Evolutionary conservation across 352 stramenopile species (phyloP), one percentile per base, ranked within the genome.

Genomic region (Phytophthora cryptogea): DNA sequence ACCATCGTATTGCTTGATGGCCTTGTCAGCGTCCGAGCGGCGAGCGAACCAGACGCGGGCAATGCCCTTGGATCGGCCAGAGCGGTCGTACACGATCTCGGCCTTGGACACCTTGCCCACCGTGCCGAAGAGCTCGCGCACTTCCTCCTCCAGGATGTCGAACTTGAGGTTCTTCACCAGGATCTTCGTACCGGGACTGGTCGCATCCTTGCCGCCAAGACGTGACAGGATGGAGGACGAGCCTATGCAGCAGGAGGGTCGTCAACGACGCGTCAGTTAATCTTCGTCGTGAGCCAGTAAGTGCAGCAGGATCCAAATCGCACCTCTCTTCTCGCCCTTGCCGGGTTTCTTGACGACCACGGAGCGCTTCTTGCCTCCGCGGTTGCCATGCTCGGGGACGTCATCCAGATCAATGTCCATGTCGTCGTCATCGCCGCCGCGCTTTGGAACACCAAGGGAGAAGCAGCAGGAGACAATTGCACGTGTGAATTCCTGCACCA

Each of bases 1-100:
- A 93, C 83, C 83, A 33, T 93, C 83, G 53, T 89, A 93, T 67
- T 90, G 81, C 71, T 90, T 91, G 59, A 93, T 86, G 16, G 83
- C 79, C 67, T 89, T 88, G 66, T 93, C 81, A 16, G 83, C 83
- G 48, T 89, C 79, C 8, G 70, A 74, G 40, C 76, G 76, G 46
- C 78, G 82, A 28, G 66, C 59, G 53, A 90, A 93, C 83, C 83
- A 93, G 35, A 93, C 83, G 39, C 81, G 83, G 33, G 83, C 81
- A 35, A 90, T 80, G 48, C 83, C 83, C 67, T 91, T 91, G 17
- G 83, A 93, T 35, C 83, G 78, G n/a, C 83, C 83, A 32, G 83
- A 91, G 54, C 80, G 82, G 59, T 93, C 83, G 66, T 91, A 91
- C 51, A 90, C 76, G 54, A 93, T 91, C 72, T 93, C 83, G 8